Evolutionary conservation across 345 rosid species (phyloP).

Genomic region (Mallotus nudiflorus): DNA sequence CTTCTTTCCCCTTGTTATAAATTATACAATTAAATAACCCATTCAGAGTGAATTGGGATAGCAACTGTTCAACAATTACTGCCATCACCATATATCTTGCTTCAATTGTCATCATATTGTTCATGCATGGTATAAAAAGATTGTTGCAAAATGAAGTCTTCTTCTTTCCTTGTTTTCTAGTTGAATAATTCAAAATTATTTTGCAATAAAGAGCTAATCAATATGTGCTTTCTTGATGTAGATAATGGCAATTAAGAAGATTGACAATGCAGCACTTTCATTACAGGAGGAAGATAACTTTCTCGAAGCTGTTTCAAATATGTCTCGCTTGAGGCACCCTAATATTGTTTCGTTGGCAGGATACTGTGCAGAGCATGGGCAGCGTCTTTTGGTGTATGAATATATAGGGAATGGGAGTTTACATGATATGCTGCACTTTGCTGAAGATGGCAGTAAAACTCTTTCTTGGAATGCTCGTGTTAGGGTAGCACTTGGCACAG

Average conservation of each 20-base stretch:
- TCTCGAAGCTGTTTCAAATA: constrained; percentile 87
- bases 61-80: not conserved
- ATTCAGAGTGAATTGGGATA: not conserved
- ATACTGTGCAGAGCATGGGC: constrained; percentile 94
- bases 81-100: not conserved
- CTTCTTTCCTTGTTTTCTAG: not conserved
- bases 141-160: not conserved
- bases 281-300: constrained; percentile 92
- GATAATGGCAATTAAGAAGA: constrained; percentile 91
- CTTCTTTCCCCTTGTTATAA: not conserved
- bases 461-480: constrained; percentile 97
- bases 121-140: not conserved
- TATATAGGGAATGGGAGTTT: constrained; percentile 69
- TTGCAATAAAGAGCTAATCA: constrained; percentile 1
- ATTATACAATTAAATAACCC: not conserved
- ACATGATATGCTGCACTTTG: constrained; percentile 82
- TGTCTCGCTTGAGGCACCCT: constrained; percentile 94
- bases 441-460: constrained; percentile 64
- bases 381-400: constrained; percentile 93
- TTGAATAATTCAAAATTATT: not conserved
- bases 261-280: constrained; percentile 83
- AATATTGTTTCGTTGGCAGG: constrained; percentile 82
- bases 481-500: constrained; percentile 95
- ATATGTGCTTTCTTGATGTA: constrained; percentile 33
- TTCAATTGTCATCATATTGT: not conserved